These are phyloP conservation scores for Aspergillus pseudoglaucus DNA, from an alignment of 2,329 filamentous ascomycete genomes.

Conservation along the genomic window DNA sequence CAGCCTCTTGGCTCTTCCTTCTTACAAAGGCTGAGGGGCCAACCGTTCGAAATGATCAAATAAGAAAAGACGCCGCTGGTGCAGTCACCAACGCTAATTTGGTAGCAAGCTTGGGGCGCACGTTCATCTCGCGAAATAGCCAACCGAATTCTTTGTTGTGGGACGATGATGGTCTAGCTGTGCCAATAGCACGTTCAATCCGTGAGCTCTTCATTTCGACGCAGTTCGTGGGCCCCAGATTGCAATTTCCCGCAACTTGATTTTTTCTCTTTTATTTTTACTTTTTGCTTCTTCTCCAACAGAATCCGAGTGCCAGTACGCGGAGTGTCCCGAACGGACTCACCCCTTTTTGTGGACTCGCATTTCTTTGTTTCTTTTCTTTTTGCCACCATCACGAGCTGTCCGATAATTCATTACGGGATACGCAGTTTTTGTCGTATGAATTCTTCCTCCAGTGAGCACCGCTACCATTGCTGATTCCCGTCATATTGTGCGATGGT, in stretches of 20 bases:
- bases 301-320: too few species aligned
- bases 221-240: neutral
- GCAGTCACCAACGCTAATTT: neutral
- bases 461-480: neutral
- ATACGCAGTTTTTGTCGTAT: neutral
- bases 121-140: neutral
- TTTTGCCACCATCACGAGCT: neutral
- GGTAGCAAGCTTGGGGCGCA: neutral
- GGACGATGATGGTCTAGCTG: neutral
- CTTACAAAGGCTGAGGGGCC: neutral
- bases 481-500: neutral
- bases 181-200: neutral
- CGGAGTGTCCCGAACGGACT: neutral
- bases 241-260: neutral
- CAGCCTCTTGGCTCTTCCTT: neutral
- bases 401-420: too few species aligned
- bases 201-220: neutral
- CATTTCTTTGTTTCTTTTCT: neutral
- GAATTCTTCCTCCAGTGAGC: neutral
- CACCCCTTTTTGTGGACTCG: neutral
- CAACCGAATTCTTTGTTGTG: neutral
- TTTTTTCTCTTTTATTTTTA: neutral
- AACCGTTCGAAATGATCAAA: neutral
- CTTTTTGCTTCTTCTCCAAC: neutral
- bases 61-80: neutral